Base-by-base conservation (phyloP, 352 stramenopile genomes). In the Phytophthora sojae region DNA sequence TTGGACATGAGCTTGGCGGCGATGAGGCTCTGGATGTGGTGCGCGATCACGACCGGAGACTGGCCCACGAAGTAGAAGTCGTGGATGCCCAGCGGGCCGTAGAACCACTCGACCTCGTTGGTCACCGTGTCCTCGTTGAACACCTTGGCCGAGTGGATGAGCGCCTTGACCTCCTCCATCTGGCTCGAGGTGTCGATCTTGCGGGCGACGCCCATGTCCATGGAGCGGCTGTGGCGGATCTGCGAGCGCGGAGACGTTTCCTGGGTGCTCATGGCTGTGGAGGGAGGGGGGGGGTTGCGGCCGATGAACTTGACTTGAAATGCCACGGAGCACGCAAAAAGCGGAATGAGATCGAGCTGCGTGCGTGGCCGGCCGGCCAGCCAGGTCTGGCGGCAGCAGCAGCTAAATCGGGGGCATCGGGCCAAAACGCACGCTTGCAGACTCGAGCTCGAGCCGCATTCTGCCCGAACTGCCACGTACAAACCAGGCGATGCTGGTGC, bases 61-160 rank as follows among this genome's bases (percentile, higher is more conserved):
- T 94, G 86, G 32, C 86, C 85, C 4, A 81, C 71, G 64, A 95
- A 95, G 77, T 95, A 95, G 62, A 94, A 95, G 66, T 94, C 86
- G 79, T 95, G 88, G 15, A 95, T 71, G 7, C 88, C 88, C 11
- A 95, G 62, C 19, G 86, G 85, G 2, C 86, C 86, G 67, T 93
- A 95, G 69, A 95, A 95, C 83, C 84, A 95, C 58, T 93, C 83
- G 37, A 95, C 80, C 58, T 95, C 88, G 26, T 79, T 83, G 25
- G 75, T 78, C 45, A 95, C 79, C 25, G 81, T 79, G 21, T 79
- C 78, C 8, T 80, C 72, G 54, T 82, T 89, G 67, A 95, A 93
- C 26, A 93, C 65, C 5, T 85, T 79, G 25, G 81, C 80, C 21
- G 69, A 67, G 45, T 78, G 75, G 67, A 91, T 77, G n/a, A 92